Evolutionary conservation across 768 basidiomycete species (phyloP), one percentile per base, ranked within the genome.

Genomic region (Mycena filopes): DNA sequence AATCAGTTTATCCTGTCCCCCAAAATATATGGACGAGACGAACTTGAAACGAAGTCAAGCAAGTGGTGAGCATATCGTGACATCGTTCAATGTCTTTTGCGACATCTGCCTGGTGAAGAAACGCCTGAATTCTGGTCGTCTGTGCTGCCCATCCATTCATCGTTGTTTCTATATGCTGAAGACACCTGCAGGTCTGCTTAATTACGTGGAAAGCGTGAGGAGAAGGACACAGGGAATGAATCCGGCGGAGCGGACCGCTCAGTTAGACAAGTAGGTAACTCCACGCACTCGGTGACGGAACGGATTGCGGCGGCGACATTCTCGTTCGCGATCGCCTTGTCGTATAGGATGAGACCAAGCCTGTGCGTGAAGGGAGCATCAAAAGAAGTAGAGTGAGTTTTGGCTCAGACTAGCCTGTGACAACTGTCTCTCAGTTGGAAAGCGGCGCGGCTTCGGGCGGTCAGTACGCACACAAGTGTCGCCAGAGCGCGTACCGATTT

Each of bases 21-120:
- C 15, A 21, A 28, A 4, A 54, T 66, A n/a, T n/a, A n/a, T n/a
- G n/a, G n/a, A n/a, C n/a, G n/a, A n/a, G 26, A 18, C 41, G 28
- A 28, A 86, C 87, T 70, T 86, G 80, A 56, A 89, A 83, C 43
- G 79, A 79, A 11, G 72, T 73, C 45, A 87, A 65, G 59, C 84
- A 85, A 58, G 84, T 83, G 28, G 80, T 73, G 40, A 89, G 79
- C 28, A 77, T 74, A 51, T 68, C 57, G 54, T 87, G 82, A 66
- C 83, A 87, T 18, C 73, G 72, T 65, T 80, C 72, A 26, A 89
- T 87, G 45, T 81, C 82, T 26, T 69, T 65, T 20, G 77, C 72
- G 40, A 87, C 78, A 28, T 84, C 80, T 21, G 67, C 70, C 65
- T 87, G 86, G 60, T 77, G 80, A 31, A 83, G 60, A 62, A 88